phyloP scores from a whole-genome alignment of 169 alveolate species.

The Cryptosporidium sp. region DNA sequence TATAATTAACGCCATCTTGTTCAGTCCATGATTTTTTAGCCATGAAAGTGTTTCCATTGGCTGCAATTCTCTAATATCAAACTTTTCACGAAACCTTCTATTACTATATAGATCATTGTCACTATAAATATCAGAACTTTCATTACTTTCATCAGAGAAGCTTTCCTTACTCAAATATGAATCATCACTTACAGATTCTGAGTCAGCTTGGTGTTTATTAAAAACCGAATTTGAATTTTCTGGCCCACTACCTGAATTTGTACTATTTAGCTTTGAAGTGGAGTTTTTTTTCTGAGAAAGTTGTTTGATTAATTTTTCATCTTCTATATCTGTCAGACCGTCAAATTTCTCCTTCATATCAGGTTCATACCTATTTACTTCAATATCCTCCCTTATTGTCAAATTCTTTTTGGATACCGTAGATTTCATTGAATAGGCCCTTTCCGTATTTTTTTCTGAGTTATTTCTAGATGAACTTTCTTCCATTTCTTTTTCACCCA shows the following conservation, averaged over 20 bases:
- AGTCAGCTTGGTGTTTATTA: not conserved
- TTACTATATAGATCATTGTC: not conserved
- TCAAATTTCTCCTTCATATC: constrained; percentile 25
- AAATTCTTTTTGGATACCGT: not conserved
- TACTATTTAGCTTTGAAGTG: not conserved
- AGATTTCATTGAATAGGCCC: not conserved
- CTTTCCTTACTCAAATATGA: constrained; percentile 11
- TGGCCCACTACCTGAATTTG: not conserved
- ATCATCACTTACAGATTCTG: constrained; percentile 5
- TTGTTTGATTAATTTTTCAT: not conserved
- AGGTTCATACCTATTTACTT: not conserved
- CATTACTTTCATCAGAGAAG: constrained; percentile 34
- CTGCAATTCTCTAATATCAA: constrained; percentile 23
- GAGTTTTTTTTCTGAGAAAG: constrained; percentile 7
- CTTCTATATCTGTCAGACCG: constrained; percentile 46
- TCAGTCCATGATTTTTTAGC: constrained; percentile 60
- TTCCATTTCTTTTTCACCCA: constrained; percentile 22
- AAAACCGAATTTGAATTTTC: not conserved
- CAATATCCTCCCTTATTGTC: constrained; percentile 20
- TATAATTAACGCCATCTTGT: constrained; percentile 29
- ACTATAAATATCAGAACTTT: constrained; percentile 1
- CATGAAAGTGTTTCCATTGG: constrained; percentile 71
- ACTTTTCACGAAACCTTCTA: not conserved
- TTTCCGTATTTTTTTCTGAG: not conserved
- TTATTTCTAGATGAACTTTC: not conserved